Conservation (phyloP, 305 asterid genomes). For the Plantago coronopus region DNA sequence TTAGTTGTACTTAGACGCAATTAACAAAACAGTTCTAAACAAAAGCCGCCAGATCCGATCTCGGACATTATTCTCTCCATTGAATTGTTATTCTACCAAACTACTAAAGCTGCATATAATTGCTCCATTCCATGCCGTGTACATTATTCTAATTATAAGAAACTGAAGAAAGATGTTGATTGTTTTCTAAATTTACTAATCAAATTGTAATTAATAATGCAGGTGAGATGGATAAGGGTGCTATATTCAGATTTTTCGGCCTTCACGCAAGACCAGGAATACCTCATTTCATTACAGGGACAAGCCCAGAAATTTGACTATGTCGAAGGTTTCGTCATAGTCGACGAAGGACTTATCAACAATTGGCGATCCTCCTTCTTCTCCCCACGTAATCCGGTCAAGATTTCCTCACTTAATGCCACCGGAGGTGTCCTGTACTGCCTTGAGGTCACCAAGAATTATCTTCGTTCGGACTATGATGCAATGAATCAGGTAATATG, state of each 20-base stretch:
- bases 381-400: constrained; percentile 65
- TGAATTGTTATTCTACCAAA: too few relatives aligned
- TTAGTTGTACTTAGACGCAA: too few relatives aligned
- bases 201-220: constrained; percentile 4
- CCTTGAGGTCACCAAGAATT: constrained; percentile 67
- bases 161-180: too few relatives aligned
- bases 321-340: constrained; percentile 76
- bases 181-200: neutral
- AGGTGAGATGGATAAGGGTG: constrained; percentile 85
- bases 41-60: too few relatives aligned
- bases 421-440: constrained; percentile 63
- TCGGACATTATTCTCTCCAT: too few relatives aligned
- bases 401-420: constrained; percentile 47
- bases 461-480: constrained; percentile 34
- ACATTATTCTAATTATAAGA: too few relatives aligned
- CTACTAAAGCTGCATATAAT: too few relatives aligned
- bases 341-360: constrained; percentile 67
- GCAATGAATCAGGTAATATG: constrained; percentile 58
- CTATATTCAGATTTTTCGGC: constrained; percentile 57
- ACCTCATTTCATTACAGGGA: constrained; percentile 53
- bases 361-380: constrained; percentile 84
- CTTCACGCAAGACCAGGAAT: constrained; percentile 71
- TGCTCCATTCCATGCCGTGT: too few relatives aligned
- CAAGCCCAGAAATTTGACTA: constrained; percentile 51
- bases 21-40: too few relatives aligned